Percentiles rank a stretch among this genome's conserved stretches.
phyloP scores from a whole-genome alignment of 176 grass and related monocot species.

The Sorghum bicolor region Sorghum_bicolor_NCBIv3 NC_012870.2:74979001-74979500 shows the following conservation, averaged over 20 bases:
- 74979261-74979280: slow-evolving; percentile 3
- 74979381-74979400: neutral
- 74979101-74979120: slow-evolving; percentile 15
- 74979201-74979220: slow-evolving; percentile 27
- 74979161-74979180: slow-evolving; percentile 2
- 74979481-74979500: neutral
- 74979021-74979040: slow-evolving; percentile 52
- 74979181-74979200: neutral
- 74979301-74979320: too few relatives aligned
- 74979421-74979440: slow-evolving; percentile 22
- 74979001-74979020: slow-evolving; percentile 32
- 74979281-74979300: neutral
- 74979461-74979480: neutral
- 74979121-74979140: slow-evolving; percentile 52
- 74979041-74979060: slow-evolving; percentile 52
- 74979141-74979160: neutral
- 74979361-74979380: neutral
- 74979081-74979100: slow-evolving; percentile 8
- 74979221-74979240: neutral
- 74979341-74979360: neutral
- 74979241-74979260: too few relatives aligned
- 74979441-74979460: slow-evolving; percentile 20
- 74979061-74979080: slow-evolving; percentile 25
- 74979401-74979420: neutral
- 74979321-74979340: neutral